Evolutionary conservation across 768 basidiomycete genomes (phyloP), one percentile per base, ranked within the genome.

Genomic region (Boletus edulis): DNA sequence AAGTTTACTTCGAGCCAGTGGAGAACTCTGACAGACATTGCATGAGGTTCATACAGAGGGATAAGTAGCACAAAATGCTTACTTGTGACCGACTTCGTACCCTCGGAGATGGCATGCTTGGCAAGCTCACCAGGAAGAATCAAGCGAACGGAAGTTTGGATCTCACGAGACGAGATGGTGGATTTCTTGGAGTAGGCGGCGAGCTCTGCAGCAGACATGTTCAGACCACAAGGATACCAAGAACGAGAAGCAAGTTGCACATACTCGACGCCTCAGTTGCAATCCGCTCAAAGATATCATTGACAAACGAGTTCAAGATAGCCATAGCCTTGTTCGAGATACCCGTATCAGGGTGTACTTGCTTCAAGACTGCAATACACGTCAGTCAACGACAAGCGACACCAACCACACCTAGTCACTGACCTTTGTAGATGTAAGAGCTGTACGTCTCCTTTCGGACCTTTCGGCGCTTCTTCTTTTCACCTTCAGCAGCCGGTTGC

Each of bases 341-440:
- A 85, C 91, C 91, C 58, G 91, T 92, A 73, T 92, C 91, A 57
- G 91, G 91, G 80, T 93, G 91, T 55, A 93, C 91, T 75, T 93
- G 91, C 79, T 90, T 91, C 69, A 93, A 79, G 65, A 91, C 91
- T 87, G 15, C 0, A 31, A 18, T n/a, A 5, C 5, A 38, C 12
- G 27, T 29, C 27, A 35, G 34, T 62, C 22, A 61, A 22, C 35
- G 42, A 39, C 44, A 15, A 35, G 31, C 11, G 11, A 51, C 18
- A 24, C 15, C 17, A 14, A 20, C 1, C 22, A 22, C 24, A 13
- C 22, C 15, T 32, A n/a, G 3, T 1, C 12, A 59, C 77, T 55
- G 43, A 86, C 85, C 85, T 73, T 88, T 89, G 78, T 88, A 89
- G 69, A 93, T 89, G 78, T 92, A 92, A 29, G 89, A 86, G 68